These are phyloP conservation scores for Vanrija sp. DNA, from an alignment of 1,284 basidiomycete genomes.

Conservation along the genomic window DNA sequence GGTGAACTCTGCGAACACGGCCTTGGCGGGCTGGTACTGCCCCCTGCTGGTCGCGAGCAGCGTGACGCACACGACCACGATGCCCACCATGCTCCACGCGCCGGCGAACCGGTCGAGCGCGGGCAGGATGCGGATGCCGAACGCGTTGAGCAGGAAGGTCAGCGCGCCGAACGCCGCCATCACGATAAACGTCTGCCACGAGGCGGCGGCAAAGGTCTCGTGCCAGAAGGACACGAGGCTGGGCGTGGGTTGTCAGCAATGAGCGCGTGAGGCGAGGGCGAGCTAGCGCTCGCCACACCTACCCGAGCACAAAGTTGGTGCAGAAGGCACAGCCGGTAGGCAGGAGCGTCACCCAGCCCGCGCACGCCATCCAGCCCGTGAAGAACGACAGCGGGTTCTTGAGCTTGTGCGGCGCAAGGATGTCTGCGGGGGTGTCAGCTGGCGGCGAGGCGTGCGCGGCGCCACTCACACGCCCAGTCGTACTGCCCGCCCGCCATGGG, in stretches of 20 bases:
- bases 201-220: conserved; percentile 23
- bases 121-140: conserved; percentile 26
- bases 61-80: conserved; percentile 42
- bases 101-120: conserved; percentile 32
- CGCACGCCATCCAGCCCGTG: conserved; percentile 2
- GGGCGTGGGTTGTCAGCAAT: conserved; percentile 9
- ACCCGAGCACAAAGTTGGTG: conserved; percentile 22
- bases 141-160: conserved; percentile 29
- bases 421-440: conserved; percentile 7
- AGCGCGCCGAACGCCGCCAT: conserved; percentile 18
- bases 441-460: too few relatives aligned
- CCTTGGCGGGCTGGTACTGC: conserved; percentile 40
- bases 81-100: conserved; percentile 38
- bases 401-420: not conserved
- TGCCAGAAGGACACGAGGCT: conserved; percentile 36
- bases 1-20: conserved; percentile 44
- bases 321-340: conserved; percentile 28
- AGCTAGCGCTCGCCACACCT: not conserved
- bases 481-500: conserved; percentile 36
- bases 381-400: not conserved
- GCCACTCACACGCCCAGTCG: conserved; percentile 25
- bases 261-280: too few relatives aligned
- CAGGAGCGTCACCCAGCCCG: conserved; percentile 46
- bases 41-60: conserved; percentile 36
- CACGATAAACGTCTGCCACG: conserved; percentile 22